Conservation (phyloP, 2,329 filamentous ascomycete species). For the Fusarium anguioides region DNA sequence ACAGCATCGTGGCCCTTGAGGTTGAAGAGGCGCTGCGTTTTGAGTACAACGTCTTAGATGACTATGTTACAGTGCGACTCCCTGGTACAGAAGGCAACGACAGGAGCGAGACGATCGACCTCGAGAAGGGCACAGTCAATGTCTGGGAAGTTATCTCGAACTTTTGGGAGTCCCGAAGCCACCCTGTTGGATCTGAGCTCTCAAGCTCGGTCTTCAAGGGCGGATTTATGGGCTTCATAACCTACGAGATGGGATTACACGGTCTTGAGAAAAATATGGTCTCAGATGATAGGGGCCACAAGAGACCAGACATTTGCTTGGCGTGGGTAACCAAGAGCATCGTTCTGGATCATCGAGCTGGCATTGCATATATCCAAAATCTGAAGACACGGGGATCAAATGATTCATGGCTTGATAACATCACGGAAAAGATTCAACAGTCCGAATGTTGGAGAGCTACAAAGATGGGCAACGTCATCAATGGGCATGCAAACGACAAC, state of each 20-base stretch:
- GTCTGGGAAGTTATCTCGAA: slow-evolving; percentile 65
- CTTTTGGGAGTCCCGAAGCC: slow-evolving; percentile 52
- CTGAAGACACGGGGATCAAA: slow-evolving; percentile 44
- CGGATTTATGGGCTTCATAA: slow-evolving; percentile 85
- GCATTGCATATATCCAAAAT: slow-evolving; percentile 71
- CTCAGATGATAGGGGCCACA: slow-evolving; percentile 47
- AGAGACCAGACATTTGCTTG: slow-evolving; percentile 77
- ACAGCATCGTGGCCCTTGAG: slow-evolving; percentile 79
- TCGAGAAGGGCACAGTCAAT: slow-evolving; percentile 46
- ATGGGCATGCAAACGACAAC: slow-evolving; percentile 30
- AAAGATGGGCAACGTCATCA: slow-evolving; percentile 6
- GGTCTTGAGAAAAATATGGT: slow-evolving; percentile 48
- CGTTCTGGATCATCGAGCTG: slow-evolving; percentile 77
- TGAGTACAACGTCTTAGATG: slow-evolving; percentile 66
- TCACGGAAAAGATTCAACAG: slow-evolving; percentile 46
- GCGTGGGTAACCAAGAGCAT: slow-evolving; percentile 82
- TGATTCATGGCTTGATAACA: slow-evolving; percentile 48
- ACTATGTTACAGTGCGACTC: slow-evolving; percentile 48
- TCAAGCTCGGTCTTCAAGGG: slow-evolving; percentile 73
- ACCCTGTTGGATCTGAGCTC: slow-evolving; percentile 32
- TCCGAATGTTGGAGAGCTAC: slow-evolving; percentile 49
- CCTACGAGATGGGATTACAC: slow-evolving; percentile 81
- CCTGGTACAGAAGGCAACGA: slow-evolving; percentile 24
- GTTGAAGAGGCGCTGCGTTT: slow-evolving; percentile 66
- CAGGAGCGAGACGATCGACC: slow-evolving; percentile 30